phyloP scores from a whole-genome alignment of 768 basidiomycete genomes.

The Boletus rubroflammeus region DNA sequence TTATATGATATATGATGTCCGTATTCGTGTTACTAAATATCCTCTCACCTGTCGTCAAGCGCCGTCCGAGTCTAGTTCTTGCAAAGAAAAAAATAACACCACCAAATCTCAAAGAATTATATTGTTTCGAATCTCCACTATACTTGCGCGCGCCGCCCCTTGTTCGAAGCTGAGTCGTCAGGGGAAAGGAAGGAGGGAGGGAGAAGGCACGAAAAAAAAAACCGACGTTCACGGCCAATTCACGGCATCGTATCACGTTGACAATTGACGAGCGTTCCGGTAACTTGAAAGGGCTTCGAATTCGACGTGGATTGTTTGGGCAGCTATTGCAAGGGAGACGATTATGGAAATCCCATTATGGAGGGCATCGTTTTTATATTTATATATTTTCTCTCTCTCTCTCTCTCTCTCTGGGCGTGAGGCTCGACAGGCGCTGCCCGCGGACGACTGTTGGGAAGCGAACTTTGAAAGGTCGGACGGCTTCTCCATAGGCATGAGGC shows the following conservation, averaged over 20 bases:
- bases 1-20: background rate
- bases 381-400: background rate
- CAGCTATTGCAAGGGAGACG: conserved; percentile 7
- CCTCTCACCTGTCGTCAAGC: conserved; percentile 7
- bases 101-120: background rate
- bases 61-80: background rate
- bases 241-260: conserved; percentile 12
- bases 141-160: background rate
- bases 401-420: background rate
- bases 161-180: background rate
- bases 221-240: conserved; percentile 8
- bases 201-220: background rate
- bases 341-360: conserved; percentile 28
- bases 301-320: background rate
- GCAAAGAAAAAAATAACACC: background rate
- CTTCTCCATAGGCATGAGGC: background rate
- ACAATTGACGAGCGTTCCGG: background rate
- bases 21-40: too few species aligned
- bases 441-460: background rate
- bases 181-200: background rate
- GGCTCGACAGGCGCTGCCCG: background rate
- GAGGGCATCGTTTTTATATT: conserved; percentile 4
- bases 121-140: background rate
- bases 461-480: background rate
- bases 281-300: conserved; percentile 10